phyloP scores from a whole-genome alignment of 768 basidiomycete species.

The Dacryopinax primogenitus region DNA sequence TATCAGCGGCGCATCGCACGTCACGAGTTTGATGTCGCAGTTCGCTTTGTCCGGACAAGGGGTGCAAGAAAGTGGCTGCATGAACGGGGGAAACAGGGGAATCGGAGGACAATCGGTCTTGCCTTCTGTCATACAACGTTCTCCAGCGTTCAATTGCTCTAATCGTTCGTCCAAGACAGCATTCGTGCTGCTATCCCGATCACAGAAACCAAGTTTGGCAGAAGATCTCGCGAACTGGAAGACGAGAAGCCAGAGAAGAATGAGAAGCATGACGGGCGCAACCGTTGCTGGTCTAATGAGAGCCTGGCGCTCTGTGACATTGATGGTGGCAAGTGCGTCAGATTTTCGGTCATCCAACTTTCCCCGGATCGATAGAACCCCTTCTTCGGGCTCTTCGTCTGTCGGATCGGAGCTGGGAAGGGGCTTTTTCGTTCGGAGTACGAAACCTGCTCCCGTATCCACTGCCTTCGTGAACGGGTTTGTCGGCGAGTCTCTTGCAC shows the following conservation, averaged over 20 bases:
- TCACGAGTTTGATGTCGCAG: conserved; percentile 44
- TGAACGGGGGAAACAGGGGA: conserved; percentile 38
- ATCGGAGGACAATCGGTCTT: conserved; percentile 34
- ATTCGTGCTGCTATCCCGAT: conserved; percentile 50
- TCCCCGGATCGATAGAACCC: neutral
- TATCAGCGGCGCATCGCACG: conserved; percentile 57
- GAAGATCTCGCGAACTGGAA: conserved; percentile 21
- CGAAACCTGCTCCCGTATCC: neutral
- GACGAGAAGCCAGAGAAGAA: neutral
- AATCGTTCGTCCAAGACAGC: conserved; percentile 33
- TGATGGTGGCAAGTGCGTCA: conserved; percentile 20
- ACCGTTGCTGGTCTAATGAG: neutral
- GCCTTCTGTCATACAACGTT: neutral
- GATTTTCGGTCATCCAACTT: conserved; percentile 21
- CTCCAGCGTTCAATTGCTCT: conserved; percentile 9
- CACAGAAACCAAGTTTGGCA: conserved; percentile 62
- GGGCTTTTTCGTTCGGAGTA: conserved; percentile 34
- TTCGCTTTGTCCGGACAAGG: conserved; percentile 58
- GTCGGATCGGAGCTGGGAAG: conserved; percentile 47
- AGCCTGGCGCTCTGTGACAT: neutral
- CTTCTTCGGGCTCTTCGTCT: neutral
- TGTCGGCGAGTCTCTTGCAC: neutral
- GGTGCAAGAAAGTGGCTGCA: conserved; percentile 51
- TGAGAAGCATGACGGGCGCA: neutral
- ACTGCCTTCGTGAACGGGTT: conserved; percentile 8